A percentile compares a stretch with the other conserved stretches of the same genome.
Evolutionary conservation across 2,329 filamentous ascomycete species (phyloP).

Genomic region (Orbilia oligospora): DNA sequence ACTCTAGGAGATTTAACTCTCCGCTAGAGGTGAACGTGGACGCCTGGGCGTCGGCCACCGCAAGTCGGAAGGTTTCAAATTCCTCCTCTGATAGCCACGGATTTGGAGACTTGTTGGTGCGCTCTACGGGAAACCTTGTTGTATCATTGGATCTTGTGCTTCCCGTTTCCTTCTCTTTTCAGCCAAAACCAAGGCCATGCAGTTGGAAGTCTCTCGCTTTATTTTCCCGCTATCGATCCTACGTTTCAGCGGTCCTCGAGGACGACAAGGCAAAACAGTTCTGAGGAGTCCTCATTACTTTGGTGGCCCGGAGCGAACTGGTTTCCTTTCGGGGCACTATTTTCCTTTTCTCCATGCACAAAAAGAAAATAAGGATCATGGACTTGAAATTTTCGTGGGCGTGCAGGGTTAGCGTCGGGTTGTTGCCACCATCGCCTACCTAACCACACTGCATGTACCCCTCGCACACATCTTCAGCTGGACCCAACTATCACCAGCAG

Average conservation of each 20-base stretch:
- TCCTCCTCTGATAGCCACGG: slow-evolving; percentile 38
- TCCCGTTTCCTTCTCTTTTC: slow-evolving; percentile 59
- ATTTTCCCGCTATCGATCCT: slow-evolving; percentile 47
- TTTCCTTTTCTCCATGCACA: slow-evolving; percentile 24
- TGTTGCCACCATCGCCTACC: slow-evolving; percentile 59
- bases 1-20: slow-evolving; percentile 55
- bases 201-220: slow-evolving; percentile 30
- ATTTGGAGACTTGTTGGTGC: slow-evolving; percentile 35
- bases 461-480: slow-evolving; percentile 44
- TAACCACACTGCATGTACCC: slow-evolving; percentile 56
- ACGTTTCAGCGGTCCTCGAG: slow-evolving; percentile 12
- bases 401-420: slow-evolving; percentile 58
- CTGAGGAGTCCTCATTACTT: slow-evolving; percentile 20
- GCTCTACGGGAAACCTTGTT: slow-evolving; percentile 45
- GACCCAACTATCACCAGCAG: slow-evolving; percentile 50
- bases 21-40: slow-evolving; percentile 51
- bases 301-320: slow-evolving; percentile 15
- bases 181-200: slow-evolving; percentile 36
- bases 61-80: slow-evolving; percentile 58
- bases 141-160: slow-evolving; percentile 48
- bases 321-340: slow-evolving; percentile 14
- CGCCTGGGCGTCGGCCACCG: slow-evolving; percentile 57
- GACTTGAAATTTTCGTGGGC: slow-evolving; percentile 38
- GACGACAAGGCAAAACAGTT: slow-evolving; percentile 24
- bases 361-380: slow-evolving; percentile 41